Evolutionary conservation across 2,329 filamentous ascomycete genomes (phyloP), one percentile per base, ranked within the genome.

Genomic region (Pseudogymnoascus sp.): DNA sequence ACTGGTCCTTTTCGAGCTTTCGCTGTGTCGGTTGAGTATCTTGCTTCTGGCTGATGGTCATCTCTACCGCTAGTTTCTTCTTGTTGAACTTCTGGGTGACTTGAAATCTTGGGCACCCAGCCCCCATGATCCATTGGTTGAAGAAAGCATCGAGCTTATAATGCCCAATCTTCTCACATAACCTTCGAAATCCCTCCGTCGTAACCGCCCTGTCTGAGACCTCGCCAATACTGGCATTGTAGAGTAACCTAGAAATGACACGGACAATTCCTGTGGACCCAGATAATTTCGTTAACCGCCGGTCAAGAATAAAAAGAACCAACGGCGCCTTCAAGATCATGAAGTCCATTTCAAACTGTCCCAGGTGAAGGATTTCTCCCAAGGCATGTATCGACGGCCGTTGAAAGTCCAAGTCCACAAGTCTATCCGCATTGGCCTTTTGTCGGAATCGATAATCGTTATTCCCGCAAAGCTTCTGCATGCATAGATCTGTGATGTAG

Each of bases 31-130:
- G 70, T 23, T 72, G 78, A 14, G 78, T 80, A 42, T 80, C 77
- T 66, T 87, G 81, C 31, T 83, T 84, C 75, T 99, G 96, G 60
- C 84, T 84, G 67, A 99, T 90, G 8, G 86, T 89, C 81, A 99
- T 89, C 75, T 97, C 93, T 1, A 99, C 91, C 28, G 93, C 93
- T 3, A 97, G 82, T 69, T 96, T 90, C 78, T 99, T 99, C 79
- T 97, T 97, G 73, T 99, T 99, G 78, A 99, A 99, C 16, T 88
- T 85, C 68, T 96, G 93, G 40, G 87, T 89, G 59, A 96, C 90
- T 59, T 89, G 82, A 69, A 99, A 96, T 44, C 87, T 85, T 0
- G 96, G 95, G 70, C 93, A 97, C 0, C 96, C 96, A 14, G 91
- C 88, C 10, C 90, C 89, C 67, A 89, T 84, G 0, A 99, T 85